A percentile compares a stretch with the other conserved stretches of the same genome.
These are phyloP conservation scores for Gloeopeniophorella convolvens DNA, from an alignment of 768 basidiomycete species.

Conservation along the genomic window DNA sequence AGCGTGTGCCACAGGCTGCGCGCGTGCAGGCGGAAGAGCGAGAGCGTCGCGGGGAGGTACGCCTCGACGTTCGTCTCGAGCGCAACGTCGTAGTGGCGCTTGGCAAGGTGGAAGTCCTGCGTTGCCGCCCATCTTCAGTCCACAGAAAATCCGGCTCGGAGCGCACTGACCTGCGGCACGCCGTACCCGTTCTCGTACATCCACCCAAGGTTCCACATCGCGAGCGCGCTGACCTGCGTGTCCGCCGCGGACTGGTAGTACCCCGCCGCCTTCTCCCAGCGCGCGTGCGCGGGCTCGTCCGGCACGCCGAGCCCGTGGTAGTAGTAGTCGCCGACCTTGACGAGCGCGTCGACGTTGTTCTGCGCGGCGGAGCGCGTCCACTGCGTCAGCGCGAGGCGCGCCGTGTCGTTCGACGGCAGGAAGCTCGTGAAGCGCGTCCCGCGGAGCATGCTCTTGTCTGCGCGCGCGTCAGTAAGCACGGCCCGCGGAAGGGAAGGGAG, in stretches of 20 bases:
- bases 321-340: conserved; percentile 98
- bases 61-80: conserved; percentile 85
- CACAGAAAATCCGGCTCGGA: background rate
- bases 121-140: background rate
- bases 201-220: conserved; percentile 98
- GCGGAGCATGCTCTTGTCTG: conserved; percentile 67
- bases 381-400: conserved; percentile 77
- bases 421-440: conserved; percentile 62
- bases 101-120: conserved; percentile 94
- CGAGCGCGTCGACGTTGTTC: conserved; percentile 91
- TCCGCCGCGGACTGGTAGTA: conserved; percentile 95
- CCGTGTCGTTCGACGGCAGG: conserved; percentile 76
- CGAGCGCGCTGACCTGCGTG: conserved; percentile 85
- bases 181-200: conserved; percentile 98
- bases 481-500: background rate
- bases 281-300: conserved; percentile 53
- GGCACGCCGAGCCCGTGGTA: conserved; percentile 82
- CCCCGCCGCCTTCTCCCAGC: conserved; percentile 85
- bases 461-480: background rate
- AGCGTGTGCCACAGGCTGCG: conserved; percentile 78
- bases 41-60: conserved; percentile 79
- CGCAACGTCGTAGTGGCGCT: conserved; percentile 89
- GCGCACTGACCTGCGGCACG: conserved; percentile 62
- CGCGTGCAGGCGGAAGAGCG: conserved; percentile 73
- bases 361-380: conserved; percentile 95